Base-by-base conservation (phyloP, 2,329 filamentous ascomycete species). In the Cordyceps cicadae region DNA sequence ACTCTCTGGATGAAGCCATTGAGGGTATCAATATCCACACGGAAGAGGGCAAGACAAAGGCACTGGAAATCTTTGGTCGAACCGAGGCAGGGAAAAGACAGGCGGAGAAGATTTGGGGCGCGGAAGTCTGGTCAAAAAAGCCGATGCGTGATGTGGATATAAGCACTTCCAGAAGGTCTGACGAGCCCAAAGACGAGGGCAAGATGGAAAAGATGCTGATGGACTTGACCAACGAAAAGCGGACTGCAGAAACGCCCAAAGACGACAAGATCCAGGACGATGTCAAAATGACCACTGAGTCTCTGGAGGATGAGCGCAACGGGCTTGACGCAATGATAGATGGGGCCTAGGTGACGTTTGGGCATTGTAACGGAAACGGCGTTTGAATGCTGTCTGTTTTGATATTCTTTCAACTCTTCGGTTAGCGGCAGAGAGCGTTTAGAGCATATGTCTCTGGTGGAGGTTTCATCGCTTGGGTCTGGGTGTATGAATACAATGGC, bases 51-150 rank as follows among this genome's bases (percentile, higher is more conserved):
- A 81, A 79, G 69, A 75, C 71, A 63, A 80, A 79, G 68, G 79
- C 79, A 62, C 72, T 84, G 14, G 80, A 83, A 62, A 79, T 83
- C 17, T 69, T 85, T 39, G 71, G 75, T 14, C 76, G 76, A 48
- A 83, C 79, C 1, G 79, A 81, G 46, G 66, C 71, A 5, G 81
- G 81, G 0, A 76, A 79, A n/a, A 75, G 75, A 54, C 73, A 77
- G 50, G 81, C 80, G 0, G 77, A 81, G 63, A 75, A 77, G 51
- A 74, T 83, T 17, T 84, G 79, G 69, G 81, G 81, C 0, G 67
- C 73, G 0, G 76, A 78, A 56, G 72, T 81, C 2, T 84, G 81
- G 78, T 73, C 66, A 12, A 66, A 64, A 24, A 68, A 70, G 4
- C 72, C 71, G 11, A 64, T 39, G 7, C 49, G 50, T 14, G 41